phyloP scores from a whole-genome alignment of 2,329 filamentous ascomycete species.

The Ploettnerulaceae sp. region DNA sequence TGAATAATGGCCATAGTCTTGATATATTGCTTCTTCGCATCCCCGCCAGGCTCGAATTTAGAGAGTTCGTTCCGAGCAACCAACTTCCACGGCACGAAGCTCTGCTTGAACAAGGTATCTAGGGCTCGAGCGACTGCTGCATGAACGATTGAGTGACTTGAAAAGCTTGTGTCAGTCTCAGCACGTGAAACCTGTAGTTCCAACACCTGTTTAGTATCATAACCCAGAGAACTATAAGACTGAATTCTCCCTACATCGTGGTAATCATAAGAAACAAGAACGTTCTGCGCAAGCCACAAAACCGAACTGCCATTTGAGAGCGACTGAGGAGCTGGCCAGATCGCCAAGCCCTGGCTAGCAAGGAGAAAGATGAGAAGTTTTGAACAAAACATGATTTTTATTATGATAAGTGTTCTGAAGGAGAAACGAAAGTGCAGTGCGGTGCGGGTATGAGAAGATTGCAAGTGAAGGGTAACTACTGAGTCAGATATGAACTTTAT shows the following conservation, averaged over 20 bases:
- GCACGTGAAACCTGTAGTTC: slow-evolving; percentile 17
- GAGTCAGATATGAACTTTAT: too few species aligned
- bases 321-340: slow-evolving; percentile 13
- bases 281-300: slow-evolving; percentile 9
- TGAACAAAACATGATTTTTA: slow-evolving; percentile 5
- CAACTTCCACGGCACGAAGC: slow-evolving; percentile 76
- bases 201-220: slow-evolving; percentile 28
- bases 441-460: too few species aligned
- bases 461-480: too few species aligned
- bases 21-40: slow-evolving; percentile 45
- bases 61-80: slow-evolving; percentile 53
- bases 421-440: neutral
- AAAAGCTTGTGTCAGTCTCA: slow-evolving; percentile 9
- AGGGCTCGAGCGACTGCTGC: slow-evolving; percentile 55
- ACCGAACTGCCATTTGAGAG: slow-evolving; percentile 6
- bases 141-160: slow-evolving; percentile 50
- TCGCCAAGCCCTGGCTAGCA: slow-evolving; percentile 4
- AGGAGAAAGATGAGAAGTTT: slow-evolving; percentile 1
- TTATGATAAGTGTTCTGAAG: neutral
- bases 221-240: neutral
- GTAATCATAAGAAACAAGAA: slow-evolving; percentile 8
- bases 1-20: slow-evolving; percentile 58
- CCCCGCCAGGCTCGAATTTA: slow-evolving; percentile 56
- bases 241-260: slow-evolving; percentile 1
- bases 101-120: slow-evolving; percentile 59